phyloP scores from a whole-genome alignment of 768 basidiomycete genomes.

The Hygrophorus pudorinus region DNA sequence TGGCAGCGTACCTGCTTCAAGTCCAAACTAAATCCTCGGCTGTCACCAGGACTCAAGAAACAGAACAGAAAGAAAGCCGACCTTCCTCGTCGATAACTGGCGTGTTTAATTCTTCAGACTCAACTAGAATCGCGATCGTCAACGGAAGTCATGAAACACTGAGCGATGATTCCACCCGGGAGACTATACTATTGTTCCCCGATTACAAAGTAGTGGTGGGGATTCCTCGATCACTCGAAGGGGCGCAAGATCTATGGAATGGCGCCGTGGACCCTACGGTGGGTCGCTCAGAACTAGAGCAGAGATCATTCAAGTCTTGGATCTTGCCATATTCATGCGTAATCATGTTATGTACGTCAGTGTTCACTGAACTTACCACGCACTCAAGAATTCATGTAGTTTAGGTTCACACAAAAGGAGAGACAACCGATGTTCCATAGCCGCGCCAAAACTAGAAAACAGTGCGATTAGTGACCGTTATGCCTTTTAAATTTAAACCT shows the following conservation, averaged over 20 bases:
- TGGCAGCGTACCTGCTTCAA: slow-evolving; percentile 51
- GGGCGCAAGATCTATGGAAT: slow-evolving; percentile 64
- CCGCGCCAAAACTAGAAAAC: slow-evolving; percentile 75
- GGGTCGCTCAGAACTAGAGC: slow-evolving; percentile 37
- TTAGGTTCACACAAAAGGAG: slow-evolving; percentile 87
- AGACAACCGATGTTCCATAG: slow-evolving; percentile 86
- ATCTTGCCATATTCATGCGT: slow-evolving; percentile 84
- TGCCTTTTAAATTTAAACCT: slow-evolving; percentile 9
- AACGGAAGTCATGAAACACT: slow-evolving; percentile 78
- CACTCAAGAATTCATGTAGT: neutral
- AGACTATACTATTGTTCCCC: slow-evolving; percentile 84
- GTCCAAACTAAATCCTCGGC: slow-evolving; percentile 20
- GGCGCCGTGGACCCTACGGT: slow-evolving; percentile 50
- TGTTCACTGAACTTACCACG: neutral
- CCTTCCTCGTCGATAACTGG: slow-evolving; percentile 31
- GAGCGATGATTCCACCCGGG: slow-evolving; percentile 49
- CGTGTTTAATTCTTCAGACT: slow-evolving; percentile 47
- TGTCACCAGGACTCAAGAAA: slow-evolving; percentile 14
- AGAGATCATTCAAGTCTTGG: slow-evolving; percentile 54
- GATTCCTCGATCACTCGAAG: slow-evolving; percentile 50
- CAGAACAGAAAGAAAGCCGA: slow-evolving; percentile 10
- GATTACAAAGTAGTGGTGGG: slow-evolving; percentile 82
- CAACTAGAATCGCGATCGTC: slow-evolving; percentile 55
- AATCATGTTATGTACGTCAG: slow-evolving; percentile 63
- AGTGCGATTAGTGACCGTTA: slow-evolving; percentile 32